Percentiles rank a stretch among this genome's conserved stretches.
Conservation (phyloP, 2,329 filamentous ascomycete genomes). For the Pyricularia sp. region DNA sequence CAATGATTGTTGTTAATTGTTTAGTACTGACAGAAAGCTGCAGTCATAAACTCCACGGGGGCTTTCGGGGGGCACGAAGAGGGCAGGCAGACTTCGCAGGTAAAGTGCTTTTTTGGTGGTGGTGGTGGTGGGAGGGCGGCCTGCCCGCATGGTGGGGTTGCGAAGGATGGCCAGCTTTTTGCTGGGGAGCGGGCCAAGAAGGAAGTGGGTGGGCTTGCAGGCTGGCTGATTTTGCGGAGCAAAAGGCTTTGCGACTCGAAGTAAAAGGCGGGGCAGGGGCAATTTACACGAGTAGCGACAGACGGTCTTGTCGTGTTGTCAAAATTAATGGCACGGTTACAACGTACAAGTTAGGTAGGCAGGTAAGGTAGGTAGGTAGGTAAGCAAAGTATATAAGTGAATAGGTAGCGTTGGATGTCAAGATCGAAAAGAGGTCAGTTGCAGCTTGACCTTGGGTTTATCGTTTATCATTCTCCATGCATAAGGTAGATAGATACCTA, state of each 20-base stretch:
- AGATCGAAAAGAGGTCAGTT: not conserved
- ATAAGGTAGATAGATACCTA: too few species aligned
- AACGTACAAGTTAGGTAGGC: not conserved
- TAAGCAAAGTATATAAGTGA: too few species aligned
- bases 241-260: not conserved
- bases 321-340: not conserved
- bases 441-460: not conserved
- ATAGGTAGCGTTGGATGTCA: not conserved
- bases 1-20: not conserved
- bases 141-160: not conserved
- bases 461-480: too few species aligned
- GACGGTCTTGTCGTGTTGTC: not conserved
- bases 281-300: not conserved
- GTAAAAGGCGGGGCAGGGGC: not conserved
- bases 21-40: not conserved
- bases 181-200: not conserved
- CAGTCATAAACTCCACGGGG: not conserved
- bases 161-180: not conserved
- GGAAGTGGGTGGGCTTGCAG: not conserved
- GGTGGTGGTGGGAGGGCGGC: not conserved
- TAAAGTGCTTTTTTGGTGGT: not conserved
- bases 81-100: not conserved
- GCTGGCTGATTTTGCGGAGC: not conserved
- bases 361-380: too few species aligned
- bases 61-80: not conserved